Conservation (phyloP, 2,329 filamentous ascomycete species). For the Knoxdaviesia capensis region DNA sequence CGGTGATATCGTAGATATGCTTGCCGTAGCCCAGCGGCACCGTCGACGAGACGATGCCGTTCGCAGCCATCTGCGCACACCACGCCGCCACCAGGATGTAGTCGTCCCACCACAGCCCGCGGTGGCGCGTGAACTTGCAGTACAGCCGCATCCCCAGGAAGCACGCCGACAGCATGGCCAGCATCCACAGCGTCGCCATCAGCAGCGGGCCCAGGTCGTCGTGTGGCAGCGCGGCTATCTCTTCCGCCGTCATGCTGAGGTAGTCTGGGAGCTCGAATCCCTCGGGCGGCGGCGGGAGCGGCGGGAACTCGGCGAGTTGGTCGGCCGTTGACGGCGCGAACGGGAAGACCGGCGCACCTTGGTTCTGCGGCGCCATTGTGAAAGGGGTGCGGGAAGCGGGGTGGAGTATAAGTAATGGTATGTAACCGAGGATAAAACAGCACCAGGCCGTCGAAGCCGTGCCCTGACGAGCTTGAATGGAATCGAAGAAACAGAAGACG, state of each 20-base stretch:
- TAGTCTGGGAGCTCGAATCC: background rate
- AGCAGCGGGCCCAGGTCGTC: conserved; percentile 2
- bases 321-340: background rate
- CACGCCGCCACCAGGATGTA: conserved; percentile 13
- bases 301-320: background rate
- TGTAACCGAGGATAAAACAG: background rate
- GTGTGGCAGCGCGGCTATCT: background rate
- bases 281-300: background rate
- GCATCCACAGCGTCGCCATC: conserved; percentile 4
- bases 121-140: conserved; percentile 15
- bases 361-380: background rate
- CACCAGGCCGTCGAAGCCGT: too few relatives aligned
- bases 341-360: background rate
- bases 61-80: conserved; percentile 1
- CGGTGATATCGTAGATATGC: conserved; percentile 4
- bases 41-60: background rate
- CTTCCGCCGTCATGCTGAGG: background rate
- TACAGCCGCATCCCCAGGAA: conserved; percentile 13
- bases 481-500: too few relatives aligned
- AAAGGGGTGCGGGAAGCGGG: background rate
- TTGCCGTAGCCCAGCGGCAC: conserved; percentile 6
- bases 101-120: conserved; percentile 18
- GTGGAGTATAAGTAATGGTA: background rate
- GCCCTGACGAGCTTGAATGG: too few relatives aligned
- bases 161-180: conserved; percentile 1